Base-by-base conservation (phyloP, 345 rosid species). In the Gossypioides kirkii region DNA sequence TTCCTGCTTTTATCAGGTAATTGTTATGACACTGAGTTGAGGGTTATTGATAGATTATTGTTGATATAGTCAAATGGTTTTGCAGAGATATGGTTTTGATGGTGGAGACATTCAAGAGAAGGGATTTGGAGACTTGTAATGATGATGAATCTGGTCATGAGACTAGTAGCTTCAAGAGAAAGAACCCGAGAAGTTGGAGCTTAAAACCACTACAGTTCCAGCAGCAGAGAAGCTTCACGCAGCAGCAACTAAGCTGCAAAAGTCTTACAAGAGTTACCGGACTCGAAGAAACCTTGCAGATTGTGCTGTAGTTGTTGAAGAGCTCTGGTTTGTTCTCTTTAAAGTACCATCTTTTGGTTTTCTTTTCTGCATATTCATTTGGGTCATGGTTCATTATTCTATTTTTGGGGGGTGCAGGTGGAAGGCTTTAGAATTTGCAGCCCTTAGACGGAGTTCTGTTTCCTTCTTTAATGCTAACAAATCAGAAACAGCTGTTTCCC, bases 201-300 rank as follows among this genome's bases (percentile, higher is more conserved):
- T 66, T 50, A 28, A 66, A 66, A 23, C 4, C 42, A 67, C 10
- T n/a, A 32, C 7, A 32, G 26, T 62, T 62, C 2, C 68, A 18
- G 49, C 67, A 38, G 25, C 10, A 22, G 26, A 10, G 11, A 26
- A 69, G 72, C 60, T 69, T 69, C 41, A 50, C 50, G 59, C 59
- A n/a, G 60, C 60, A 0, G 72, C 72, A 28, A 66, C 41, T 3
- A 66, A 66, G 55, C 70, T 94, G 67, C 98, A 94, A 68, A 94
- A 94, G 75, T 88, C 88, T 54, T 94, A 94, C 77, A 94, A 88
- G 87, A 90, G 98, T 76, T 90, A 91, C 83, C 61, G 94, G 69
- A 91, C 96, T 2, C 77, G 98, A 80, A 84, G 97, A 75, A 91
- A 88, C 74, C 92, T 94, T 6, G 98, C 70, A 23, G 55, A 66